A percentile compares a stretch with the other conserved stretches of the same genome.
Conservation (phyloP, 306 rosid genomes). For the Medicago truncatula region MtrunA17r5.0-ANR NC_053049.1:807001-807500, state of each 20-base stretch:
- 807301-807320: conserved; percentile 28
- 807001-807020: too few species aligned
- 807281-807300: conserved; percentile 41
- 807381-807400: conserved; percentile 30
- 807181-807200: conserved; percentile 29
- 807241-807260: conserved; percentile 33
- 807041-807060: too few species aligned
- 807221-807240: conserved; percentile 35
- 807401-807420: conserved; percentile 50
- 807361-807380: too few species aligned
- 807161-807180: background rate
- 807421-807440: conserved; percentile 51
- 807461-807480: conserved; percentile 47
- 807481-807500: conserved; percentile 44
- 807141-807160: background rate
- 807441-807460: conserved; percentile 52
- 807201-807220: conserved; percentile 13
- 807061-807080: too few species aligned
- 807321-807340: background rate
- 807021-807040: too few species aligned
- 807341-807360: background rate
- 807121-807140: background rate
- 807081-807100: background rate
- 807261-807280: conserved; percentile 41
- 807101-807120: background rate